Evolutionary conservation across 2,329 filamentous ascomycete genomes (phyloP).

Genomic region (Cercospora sesami): DNA sequence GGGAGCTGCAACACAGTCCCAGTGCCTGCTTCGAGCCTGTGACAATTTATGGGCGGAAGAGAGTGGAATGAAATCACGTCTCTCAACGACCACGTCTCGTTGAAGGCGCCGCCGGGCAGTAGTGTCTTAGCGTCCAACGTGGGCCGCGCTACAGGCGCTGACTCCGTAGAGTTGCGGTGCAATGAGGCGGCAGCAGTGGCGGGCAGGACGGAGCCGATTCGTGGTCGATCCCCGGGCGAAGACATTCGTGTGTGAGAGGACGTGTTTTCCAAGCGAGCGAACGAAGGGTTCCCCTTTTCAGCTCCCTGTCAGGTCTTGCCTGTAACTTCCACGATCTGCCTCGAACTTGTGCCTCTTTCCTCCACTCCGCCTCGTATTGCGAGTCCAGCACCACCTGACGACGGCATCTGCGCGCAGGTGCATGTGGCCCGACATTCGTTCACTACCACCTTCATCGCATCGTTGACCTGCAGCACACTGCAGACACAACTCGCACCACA

Average conservation of each 20-base stretch:
- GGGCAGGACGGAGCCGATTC: conserved; percentile 6
- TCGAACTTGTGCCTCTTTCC: conserved; percentile 17
- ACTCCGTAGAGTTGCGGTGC: conserved; percentile 9
- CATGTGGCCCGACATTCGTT: not conserved
- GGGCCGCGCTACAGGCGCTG: conserved; percentile 11
- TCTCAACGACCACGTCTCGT: not conserved
- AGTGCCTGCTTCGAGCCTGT: not conserved
- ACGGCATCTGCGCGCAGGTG: not conserved
- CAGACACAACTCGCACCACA: not conserved
- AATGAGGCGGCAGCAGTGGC: conserved; percentile 5
- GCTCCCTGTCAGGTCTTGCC: conserved; percentile 8
- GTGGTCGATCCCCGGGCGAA: conserved; percentile 11
- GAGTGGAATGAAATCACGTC: not conserved
- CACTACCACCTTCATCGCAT: not conserved
- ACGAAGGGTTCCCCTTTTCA: not conserved
- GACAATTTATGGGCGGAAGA: not conserved
- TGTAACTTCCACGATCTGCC: conserved; percentile 14
- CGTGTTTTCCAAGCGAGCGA: conserved; percentile 5
- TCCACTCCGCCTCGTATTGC: conserved; percentile 22
- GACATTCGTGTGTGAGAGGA: not conserved
- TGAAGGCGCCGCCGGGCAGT: conserved; percentile 7
- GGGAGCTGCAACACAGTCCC: not conserved
- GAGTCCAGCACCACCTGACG: conserved; percentile 3
- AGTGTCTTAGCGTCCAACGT: not conserved
- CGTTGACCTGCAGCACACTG: not conserved